phyloP scores from a whole-genome alignment of 495 filamentous ascomycete genomes.

The Podospora conica region DNA sequence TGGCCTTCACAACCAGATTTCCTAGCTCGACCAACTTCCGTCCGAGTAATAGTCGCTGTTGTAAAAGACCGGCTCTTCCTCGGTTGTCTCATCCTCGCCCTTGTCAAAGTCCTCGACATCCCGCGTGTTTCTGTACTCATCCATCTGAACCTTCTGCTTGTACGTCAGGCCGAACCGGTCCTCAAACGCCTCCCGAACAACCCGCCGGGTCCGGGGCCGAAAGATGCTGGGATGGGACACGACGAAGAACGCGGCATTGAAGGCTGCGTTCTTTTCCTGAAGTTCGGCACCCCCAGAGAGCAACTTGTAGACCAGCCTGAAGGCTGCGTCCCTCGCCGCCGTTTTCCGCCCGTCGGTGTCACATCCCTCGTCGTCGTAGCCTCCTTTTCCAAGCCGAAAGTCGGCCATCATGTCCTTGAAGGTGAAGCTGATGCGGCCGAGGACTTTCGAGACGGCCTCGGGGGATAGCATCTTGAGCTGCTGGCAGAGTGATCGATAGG shows the following conservation, averaged over 20 bases:
- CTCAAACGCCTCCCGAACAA: slow-evolving; percentile 23
- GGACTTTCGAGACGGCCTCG: slow-evolving; percentile 10
- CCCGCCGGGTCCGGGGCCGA: slow-evolving; percentile 15
- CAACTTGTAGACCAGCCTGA: slow-evolving; percentile 21
- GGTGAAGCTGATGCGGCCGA: background rate
- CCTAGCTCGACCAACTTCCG: background rate
- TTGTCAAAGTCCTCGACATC: background rate
- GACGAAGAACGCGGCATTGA: slow-evolving; percentile 18
- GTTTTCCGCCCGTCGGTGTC: background rate
- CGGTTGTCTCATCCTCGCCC: background rate
- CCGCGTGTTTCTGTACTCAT: slow-evolving; percentile 10
- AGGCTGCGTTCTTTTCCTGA: slow-evolving; percentile 15
- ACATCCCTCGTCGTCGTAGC: slow-evolving; percentile 14
- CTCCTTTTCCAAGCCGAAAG: slow-evolving; percentile 10
- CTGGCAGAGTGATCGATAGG: slow-evolving; percentile 21
- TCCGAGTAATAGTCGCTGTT: background rate
- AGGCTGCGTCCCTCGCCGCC: slow-evolving; percentile 20
- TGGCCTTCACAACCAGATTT: background rate
- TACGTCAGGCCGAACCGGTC: slow-evolving; percentile 14
- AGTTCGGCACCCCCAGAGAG: slow-evolving; percentile 10
- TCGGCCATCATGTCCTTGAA: slow-evolving; percentile 18
- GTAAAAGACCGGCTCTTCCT: background rate
- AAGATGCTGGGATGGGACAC: slow-evolving; percentile 21
- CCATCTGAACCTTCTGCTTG: slow-evolving; percentile 14
- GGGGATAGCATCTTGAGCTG: slow-evolving; percentile 16